A percentile compares a stretch with the other conserved stretches of the same genome.
Conservation (phyloP, 2,329 filamentous ascomycete genomes). For the Dryadomyces quercus-mongolicae region DNA sequence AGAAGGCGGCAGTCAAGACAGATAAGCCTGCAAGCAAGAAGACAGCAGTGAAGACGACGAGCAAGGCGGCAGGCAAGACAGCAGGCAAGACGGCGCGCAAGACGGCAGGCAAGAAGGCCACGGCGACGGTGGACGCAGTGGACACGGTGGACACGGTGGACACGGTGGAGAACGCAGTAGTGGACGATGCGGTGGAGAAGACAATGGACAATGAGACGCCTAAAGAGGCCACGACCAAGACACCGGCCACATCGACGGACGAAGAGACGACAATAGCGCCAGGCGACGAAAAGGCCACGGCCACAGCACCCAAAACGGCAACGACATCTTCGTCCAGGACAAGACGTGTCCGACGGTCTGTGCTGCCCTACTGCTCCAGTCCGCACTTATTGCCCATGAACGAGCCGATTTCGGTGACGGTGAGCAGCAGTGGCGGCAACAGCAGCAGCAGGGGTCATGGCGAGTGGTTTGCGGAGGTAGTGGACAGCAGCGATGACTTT, state of each 20-base stretch:
- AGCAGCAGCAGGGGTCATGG: neutral
- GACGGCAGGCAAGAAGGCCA: neutral
- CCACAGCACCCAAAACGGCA: neutral
- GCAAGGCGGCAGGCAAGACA: neutral
- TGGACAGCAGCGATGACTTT: slow-evolving; percentile 10
- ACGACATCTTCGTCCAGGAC: neutral
- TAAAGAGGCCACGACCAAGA: too few relatives aligned
- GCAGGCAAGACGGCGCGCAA: neutral
- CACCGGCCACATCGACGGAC: too few relatives aligned
- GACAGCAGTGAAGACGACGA: neutral
- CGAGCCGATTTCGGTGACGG: slow-evolving; percentile 23
- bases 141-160: too few relatives aligned
- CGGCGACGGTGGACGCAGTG: too few relatives aligned
- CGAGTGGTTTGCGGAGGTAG: slow-evolving; percentile 1
- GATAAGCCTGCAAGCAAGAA: too few relatives aligned
- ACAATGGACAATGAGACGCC: too few relatives aligned
- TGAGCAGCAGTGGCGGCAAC: slow-evolving; percentile 17
- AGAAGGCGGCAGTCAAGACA: neutral
- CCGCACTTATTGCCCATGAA: slow-evolving; percentile 26
- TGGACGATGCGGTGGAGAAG: too few relatives aligned
- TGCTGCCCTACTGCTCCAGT: slow-evolving; percentile 25
- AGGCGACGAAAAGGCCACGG: too few relatives aligned
- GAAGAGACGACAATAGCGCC: neutral
- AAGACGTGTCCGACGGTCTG: slow-evolving; percentile 9
- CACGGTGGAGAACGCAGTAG: too few relatives aligned